A percentile compares a stretch with the other conserved stretches of the same genome.
phyloP scores from a whole-genome alignment of 225 moss, liverwort and hornwort genomes.

The Pseudoscleropodium purum region DNA sequence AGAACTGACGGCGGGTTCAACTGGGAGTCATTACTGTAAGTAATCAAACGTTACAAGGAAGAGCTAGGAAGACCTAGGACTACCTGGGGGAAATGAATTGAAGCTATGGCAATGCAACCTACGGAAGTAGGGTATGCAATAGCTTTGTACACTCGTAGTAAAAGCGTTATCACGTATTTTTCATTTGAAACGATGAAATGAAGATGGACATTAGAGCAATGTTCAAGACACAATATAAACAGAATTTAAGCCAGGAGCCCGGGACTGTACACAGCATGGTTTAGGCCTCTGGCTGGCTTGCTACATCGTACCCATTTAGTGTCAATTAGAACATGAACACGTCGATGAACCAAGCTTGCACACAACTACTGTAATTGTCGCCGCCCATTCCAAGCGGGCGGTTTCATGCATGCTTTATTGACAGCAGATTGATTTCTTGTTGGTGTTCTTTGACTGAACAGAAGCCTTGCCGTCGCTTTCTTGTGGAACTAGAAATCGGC shows the following conservation, averaged over 20 bases:
- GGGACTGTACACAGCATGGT: background rate
- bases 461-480: background rate
- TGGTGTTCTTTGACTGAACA: background rate
- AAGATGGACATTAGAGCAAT: too few species aligned
- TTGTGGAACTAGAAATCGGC: background rate
- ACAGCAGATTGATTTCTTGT: background rate
- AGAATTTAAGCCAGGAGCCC: too few species aligned
- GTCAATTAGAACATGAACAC: background rate
- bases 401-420: background rate
- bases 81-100: background rate
- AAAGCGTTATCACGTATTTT: background rate
- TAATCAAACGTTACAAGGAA: background rate
- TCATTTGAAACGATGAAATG: too few species aligned
- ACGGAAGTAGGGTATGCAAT: background rate
- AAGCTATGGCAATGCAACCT: background rate
- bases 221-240: background rate
- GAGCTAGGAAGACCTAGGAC: too few species aligned
- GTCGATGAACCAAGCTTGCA: background rate
- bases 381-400: background rate
- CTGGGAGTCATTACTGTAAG: background rate
- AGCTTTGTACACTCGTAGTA: background rate
- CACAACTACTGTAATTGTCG: background rate
- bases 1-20: background rate
- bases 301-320: background rate
- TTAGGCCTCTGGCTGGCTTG: background rate